Evolutionary conservation across 371 early-diverging fungal species (phyloP), one percentile per base, ranked within the genome.

Genomic region (Mucor lusitanicus): DNA sequence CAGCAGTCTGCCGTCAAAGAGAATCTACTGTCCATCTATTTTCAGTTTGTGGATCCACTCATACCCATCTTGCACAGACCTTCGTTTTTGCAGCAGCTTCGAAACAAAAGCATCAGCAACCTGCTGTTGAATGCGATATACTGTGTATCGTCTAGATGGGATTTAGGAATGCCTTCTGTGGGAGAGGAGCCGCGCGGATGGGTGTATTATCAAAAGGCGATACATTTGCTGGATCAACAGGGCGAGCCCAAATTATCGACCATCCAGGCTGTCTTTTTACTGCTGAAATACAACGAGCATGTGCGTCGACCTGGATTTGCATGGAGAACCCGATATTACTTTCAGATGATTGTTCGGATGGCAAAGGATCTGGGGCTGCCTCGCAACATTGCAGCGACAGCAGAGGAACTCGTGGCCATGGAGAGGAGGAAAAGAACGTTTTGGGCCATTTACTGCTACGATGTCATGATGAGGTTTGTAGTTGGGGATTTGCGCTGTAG

Each of bases 41-140:
- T 92, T 75, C 74, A 84, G 35, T 83, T 80, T 60, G 83, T 91
- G 8, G 87, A 92, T 74, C 87, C 89, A 1, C 82, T 85, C 50
- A 77, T 91, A 33, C 91, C 92, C 0, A 78, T 91, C 6, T 59
- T 90, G 19, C 85, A 90, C 72, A 81, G 82, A 56, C 71, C 81
- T 6, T 78, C 88, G 0, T 74, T 77, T 58, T 57, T 65, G 7
- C 64, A 70, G 5, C 64, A 69, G n/a, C 3, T 69, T 15, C 8
- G 48, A 23, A 59, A 37, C 19, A 53, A 50, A 33, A 70, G 27
- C 60, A 23, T 56, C 6, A 64, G 54, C 46, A 35, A 55, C 3
- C 15, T 75, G 0, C 53, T 79, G 19, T 37, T 75, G 3, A 71
- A 79, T 64, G 79, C 79, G 9, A 74, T 79, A 17, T 75, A 71